Evolutionary conservation across 805 yeast species (phyloP), one percentile per base, ranked within the genome.

Genomic region (Teunomyces funiuensis): DNA sequence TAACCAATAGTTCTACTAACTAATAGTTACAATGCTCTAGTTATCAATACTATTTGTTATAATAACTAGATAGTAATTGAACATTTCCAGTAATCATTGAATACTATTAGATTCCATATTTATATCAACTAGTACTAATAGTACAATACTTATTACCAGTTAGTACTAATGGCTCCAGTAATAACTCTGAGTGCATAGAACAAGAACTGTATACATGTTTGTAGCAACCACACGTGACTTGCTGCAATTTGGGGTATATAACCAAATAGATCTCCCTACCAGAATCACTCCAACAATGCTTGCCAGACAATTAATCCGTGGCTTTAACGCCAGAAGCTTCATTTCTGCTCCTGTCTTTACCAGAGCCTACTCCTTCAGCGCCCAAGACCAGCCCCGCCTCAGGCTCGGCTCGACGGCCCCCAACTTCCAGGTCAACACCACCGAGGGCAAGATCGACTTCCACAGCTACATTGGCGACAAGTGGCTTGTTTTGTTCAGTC

Each of bases 401-500:
- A 63, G 75, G 61, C 66, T 70, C 50, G 88, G 88, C 11, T 76
- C 86, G 11, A 73, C 66, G 30, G 89, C 87, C 17, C 89, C 89
- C 52, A 78, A 83, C 61, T 83, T 83, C 67, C 62, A 70, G 45
- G 75, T 81, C 41, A 80, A 79, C 39, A 74, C 88, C 37, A 80
- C 88, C 23, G 66, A 70, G 50, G 88, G 88, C 40, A 70, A 74
- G 46, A 71, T 83, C 46, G 74, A 76, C 47, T 82, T 83, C 69
- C 83, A 82, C 63, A 76, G 79, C 45, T 83, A 65, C 64, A 71
- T 77, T 43, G 85, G 82, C 26, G 71, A 73, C 55, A 64, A 72
- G 43, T 83, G 89, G 88, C 74, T 72, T 34, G 79, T 83, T 29
- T 72, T 83, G 47, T 83, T 83, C 66, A 79, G 85, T 23, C 88